phyloP scores from a whole-genome alignment of 2,329 filamentous ascomycete genomes.

The Clonostachys chloroleuca region DNA sequence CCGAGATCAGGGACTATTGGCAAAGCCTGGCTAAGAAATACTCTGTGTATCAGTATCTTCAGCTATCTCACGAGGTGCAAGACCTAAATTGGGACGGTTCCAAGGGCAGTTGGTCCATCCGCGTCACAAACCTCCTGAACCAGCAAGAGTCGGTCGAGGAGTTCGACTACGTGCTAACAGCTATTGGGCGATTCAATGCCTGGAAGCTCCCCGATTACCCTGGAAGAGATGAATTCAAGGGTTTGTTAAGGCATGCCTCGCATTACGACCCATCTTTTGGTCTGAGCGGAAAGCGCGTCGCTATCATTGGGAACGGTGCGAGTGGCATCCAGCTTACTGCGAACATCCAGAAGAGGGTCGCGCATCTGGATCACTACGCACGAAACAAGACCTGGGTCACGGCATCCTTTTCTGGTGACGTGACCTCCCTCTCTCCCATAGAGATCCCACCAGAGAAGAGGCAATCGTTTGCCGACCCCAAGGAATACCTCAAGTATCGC shows the following conservation, averaged over 20 bases:
- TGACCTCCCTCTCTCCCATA: constrained; percentile 51
- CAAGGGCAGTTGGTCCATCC: background rate
- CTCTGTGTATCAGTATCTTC: background rate
- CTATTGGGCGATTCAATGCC: constrained; percentile 20
- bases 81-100: background rate
- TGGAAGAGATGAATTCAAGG: constrained; percentile 23
- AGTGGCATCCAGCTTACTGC: constrained; percentile 54
- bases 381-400: constrained; percentile 66
- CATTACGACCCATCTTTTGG: constrained; percentile 52
- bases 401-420: constrained; percentile 51
- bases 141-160: background rate
- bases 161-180: background rate
- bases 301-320: constrained; percentile 59
- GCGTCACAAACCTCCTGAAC: background rate
- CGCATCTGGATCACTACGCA: constrained; percentile 58
- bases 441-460: constrained; percentile 47
- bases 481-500: constrained; percentile 61
- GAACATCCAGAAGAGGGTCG: constrained; percentile 42
- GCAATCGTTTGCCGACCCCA: constrained; percentile 36
- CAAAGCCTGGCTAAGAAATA: background rate
- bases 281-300: constrained; percentile 42
- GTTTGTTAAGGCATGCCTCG: constrained; percentile 54
- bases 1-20: constrained; percentile 29
- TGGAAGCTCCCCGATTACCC: constrained; percentile 29
- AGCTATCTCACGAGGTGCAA: background rate